These are phyloP conservation scores for Wallemia mellicola DNA, from an alignment of 1,284 basidiomycete genomes.

Conservation along the genomic window DNA sequence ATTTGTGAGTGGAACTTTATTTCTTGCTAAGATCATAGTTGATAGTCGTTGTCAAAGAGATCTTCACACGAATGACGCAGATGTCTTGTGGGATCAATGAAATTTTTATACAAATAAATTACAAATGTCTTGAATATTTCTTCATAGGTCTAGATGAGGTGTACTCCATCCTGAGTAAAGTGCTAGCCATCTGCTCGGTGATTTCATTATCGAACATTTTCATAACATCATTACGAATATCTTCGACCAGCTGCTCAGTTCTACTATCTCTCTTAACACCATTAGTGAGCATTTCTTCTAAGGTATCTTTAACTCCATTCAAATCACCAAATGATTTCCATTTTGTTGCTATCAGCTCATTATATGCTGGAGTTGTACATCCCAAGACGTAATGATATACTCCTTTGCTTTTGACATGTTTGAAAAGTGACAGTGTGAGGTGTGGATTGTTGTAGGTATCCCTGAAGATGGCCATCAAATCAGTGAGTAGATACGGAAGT, in stretches of 20 bases:
- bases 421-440: conserved; percentile 51
- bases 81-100: not conserved
- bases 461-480: conserved; percentile 41
- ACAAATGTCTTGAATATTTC: not conserved
- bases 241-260: conserved; percentile 31
- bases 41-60: no score
- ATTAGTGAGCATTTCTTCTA: conserved; percentile 52
- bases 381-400: conserved; percentile 53
- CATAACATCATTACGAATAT: conserved; percentile 30
- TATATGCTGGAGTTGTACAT: conserved; percentile 53
- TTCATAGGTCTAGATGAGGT: not conserved
- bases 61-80: not conserved
- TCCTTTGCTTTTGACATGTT: conserved; percentile 37
- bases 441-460: conserved; percentile 46
- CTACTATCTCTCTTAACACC: conserved; percentile 32
- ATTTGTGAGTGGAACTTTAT: not conserved
- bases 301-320: conserved; percentile 31
- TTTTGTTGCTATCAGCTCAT: conserved; percentile 44
- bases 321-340: conserved; percentile 58
- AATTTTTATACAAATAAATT: not conserved
- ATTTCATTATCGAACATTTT: not conserved
- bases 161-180: not conserved
- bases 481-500: conserved; percentile 43
- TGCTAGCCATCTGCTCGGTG: not conserved
- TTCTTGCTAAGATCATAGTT: not conserved